Conservation (phyloP, 805 yeast genomes). For the Kodamaea neixiangensis region DNA sequence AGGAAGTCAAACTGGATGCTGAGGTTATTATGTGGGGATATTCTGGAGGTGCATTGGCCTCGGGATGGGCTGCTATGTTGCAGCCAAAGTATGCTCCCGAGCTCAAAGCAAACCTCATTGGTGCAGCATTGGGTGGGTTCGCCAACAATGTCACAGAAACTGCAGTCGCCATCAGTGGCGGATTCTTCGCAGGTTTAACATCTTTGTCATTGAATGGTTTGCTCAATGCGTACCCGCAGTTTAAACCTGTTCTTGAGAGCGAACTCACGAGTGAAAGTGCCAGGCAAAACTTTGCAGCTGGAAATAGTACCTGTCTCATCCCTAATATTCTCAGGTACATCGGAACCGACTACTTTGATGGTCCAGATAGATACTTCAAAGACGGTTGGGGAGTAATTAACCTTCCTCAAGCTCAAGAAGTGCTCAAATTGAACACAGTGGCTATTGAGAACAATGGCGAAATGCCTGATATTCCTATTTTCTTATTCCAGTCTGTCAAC, state of each 20-base stretch:
- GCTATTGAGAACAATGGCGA: conserved; percentile 15
- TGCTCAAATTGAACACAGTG: conserved; percentile 23
- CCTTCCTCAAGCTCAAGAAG: conserved; percentile 11
- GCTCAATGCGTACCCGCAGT: conserved; percentile 31
- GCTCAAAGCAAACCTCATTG: conserved; percentile 21
- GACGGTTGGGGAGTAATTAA: conserved; percentile 21
- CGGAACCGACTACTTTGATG: conserved; percentile 13
- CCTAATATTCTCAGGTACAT: conserved; percentile 6
- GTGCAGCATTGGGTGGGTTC: conserved; percentile 41
- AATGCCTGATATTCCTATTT: conserved; percentile 14
- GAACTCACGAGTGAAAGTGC: conserved; percentile 5
- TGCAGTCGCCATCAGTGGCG: conserved; percentile 25
- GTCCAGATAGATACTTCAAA: conserved; percentile 12
- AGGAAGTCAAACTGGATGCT: conserved; percentile 23
- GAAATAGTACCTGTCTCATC: conserved; percentile 4
- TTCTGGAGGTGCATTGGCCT: conserved; percentile 40
- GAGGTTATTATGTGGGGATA: conserved; percentile 34
- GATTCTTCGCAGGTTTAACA: conserved; percentile 30
- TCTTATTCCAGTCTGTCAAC: conserved; percentile 12
- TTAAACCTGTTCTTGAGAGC: conserved; percentile 9
- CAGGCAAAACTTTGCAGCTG: background rate
- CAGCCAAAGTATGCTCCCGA: conserved; percentile 42
- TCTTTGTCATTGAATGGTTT: conserved; percentile 34
- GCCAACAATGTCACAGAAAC: conserved; percentile 35
- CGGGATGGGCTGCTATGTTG: conserved; percentile 40